These are phyloP conservation scores for Monosporozyma aquatica DNA, from an alignment of 805 yeast species.

Conservation along the genomic window DNA sequence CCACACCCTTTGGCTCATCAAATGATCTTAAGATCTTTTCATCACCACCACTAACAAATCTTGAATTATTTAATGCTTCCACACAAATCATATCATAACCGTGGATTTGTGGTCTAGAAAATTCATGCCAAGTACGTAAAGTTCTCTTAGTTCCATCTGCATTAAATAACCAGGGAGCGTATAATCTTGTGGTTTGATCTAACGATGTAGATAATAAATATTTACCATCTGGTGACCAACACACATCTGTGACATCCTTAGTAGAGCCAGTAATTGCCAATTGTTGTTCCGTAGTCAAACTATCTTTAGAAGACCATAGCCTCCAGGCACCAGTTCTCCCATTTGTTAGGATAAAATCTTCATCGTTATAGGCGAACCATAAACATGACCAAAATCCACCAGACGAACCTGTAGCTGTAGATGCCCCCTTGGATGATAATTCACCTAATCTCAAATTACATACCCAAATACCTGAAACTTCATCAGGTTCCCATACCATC, in stretches of 20 bases:
- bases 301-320: constrained; percentile 45
- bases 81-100: constrained; percentile 93
- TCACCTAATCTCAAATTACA: constrained; percentile 80
- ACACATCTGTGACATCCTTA: constrained; percentile 63
- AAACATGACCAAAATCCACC: constrained; percentile 62
- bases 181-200: constrained; percentile 89
- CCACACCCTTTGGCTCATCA: constrained; percentile 76
- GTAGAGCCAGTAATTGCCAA: constrained; percentile 71
- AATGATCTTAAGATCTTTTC: constrained; percentile 87
- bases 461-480: constrained; percentile 81
- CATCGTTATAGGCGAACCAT: constrained; percentile 48
- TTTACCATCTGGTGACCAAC: constrained; percentile 62
- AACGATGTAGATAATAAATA: constrained; percentile 69
- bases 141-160: constrained; percentile 27
- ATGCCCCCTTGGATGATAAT: constrained; percentile 89
- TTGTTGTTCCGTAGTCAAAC: constrained; percentile 35
- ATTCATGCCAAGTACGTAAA: constrained; percentile 65
- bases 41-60: constrained; percentile 90
- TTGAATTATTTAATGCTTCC: constrained; percentile 46
- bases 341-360: constrained; percentile 59
- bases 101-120: constrained; percentile 95
- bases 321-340: constrained; percentile 94
- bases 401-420: constrained; percentile 94
- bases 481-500: constrained; percentile 91
- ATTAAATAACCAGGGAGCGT: constrained; percentile 48